A percentile compares a stretch with the other conserved stretches of the same genome.
Conservation (phyloP, 805 yeast species). For the Ogataea kodamae region DNA sequence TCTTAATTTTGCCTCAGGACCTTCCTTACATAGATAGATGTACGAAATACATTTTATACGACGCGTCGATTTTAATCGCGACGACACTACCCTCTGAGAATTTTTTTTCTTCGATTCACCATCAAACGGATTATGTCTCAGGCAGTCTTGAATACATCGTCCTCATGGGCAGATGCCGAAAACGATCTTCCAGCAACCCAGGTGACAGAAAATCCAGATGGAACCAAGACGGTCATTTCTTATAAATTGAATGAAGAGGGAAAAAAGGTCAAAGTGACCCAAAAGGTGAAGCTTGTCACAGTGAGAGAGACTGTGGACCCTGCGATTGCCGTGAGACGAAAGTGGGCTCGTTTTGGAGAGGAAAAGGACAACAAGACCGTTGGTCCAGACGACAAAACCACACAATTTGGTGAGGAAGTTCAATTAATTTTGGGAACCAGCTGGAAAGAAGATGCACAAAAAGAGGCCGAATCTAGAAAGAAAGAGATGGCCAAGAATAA, state of each 20-base stretch:
- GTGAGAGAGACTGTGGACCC: conserved; percentile 82
- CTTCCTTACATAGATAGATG: no score
- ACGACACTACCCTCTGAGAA: conserved; percentile 7
- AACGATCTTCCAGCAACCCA: conserved; percentile 73
- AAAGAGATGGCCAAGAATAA: conserved; percentile 49
- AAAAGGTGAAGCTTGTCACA: conserved; percentile 71
- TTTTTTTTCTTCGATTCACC: conserved; percentile 8
- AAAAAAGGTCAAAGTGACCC: conserved; percentile 82
- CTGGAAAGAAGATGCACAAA: conserved; percentile 76
- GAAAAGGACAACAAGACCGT: conserved; percentile 64
- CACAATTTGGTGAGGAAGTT: conserved; percentile 84
- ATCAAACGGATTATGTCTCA: conserved; percentile 13
- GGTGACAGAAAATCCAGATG: conserved; percentile 75
- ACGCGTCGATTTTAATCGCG: conserved; percentile 7
- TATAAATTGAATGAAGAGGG: conserved; percentile 74
- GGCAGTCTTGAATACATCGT: conserved; percentile 13
- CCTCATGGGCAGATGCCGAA: conserved; percentile 65
- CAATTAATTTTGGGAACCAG: conserved; percentile 68
- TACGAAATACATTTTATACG: no score
- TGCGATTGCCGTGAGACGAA: conserved; percentile 79
- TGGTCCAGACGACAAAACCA: conserved; percentile 87
- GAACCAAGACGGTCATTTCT: conserved; percentile 83
- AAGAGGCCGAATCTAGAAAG: conserved; percentile 54
- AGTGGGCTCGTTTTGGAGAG: conserved; percentile 85
- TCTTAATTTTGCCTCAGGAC: no score